Percentiles rank a stretch among this genome's conserved stretches.
These are phyloP conservation scores for Solanum sparsipilum DNA, from an alignment of 257 asterid genomes.

Conservation along the genomic window DNA sequence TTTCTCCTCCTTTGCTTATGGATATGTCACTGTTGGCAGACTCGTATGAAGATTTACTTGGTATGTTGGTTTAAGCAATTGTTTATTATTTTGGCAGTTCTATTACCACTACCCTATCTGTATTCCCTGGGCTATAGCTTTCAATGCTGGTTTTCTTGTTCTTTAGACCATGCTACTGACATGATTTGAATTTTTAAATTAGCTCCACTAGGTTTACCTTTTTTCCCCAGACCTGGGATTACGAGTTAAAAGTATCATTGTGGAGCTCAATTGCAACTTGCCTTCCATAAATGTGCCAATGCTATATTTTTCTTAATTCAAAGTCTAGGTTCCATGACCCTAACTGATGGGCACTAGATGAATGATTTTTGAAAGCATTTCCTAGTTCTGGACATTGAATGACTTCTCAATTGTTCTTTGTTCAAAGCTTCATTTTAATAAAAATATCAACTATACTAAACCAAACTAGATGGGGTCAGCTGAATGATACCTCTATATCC, in stretches of 20 bases:
- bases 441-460: not conserved
- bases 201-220: not conserved
- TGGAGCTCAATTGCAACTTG: not conserved
- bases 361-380: not conserved
- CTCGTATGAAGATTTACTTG: conserved; percentile 90
- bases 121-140: not conserved
- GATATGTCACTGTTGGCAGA: conserved; percentile 64
- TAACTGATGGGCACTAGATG: not conserved
- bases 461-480: not conserved
- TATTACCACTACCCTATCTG: not conserved
- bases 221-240: not conserved
- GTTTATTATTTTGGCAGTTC: not conserved
- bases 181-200: not conserved
- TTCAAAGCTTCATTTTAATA: not conserved
- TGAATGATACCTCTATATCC: not conserved
- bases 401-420: not conserved
- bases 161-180: not conserved
- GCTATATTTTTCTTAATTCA: not conserved
- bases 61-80: conserved; percentile 28
- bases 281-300: not conserved
- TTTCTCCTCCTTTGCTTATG: conserved; percentile 91
- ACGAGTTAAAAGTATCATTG: not conserved
- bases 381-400: not conserved
- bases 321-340: not conserved
- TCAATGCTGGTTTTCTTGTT: not conserved